phyloP scores from a whole-genome alignment of 768 basidiomycete species.

The Tylopilus balloui region DNA sequence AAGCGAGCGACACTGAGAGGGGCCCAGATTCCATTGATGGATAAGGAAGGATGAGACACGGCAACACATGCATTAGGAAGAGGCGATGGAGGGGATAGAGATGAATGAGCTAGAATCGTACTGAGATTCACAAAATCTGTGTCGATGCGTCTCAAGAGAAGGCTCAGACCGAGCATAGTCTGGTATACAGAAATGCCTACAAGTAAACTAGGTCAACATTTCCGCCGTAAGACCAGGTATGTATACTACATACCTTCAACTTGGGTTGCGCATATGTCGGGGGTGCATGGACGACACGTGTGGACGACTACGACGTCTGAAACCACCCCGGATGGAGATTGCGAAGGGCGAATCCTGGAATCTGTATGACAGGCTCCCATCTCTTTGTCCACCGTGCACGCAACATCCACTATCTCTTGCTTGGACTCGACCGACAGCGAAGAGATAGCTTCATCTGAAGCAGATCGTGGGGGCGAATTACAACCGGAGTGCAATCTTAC shows the following conservation, averaged over 20 bases:
- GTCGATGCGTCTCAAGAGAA: constrained; percentile 68
- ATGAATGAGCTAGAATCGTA: constrained; percentile 37
- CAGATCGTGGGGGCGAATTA: constrained; percentile 6
- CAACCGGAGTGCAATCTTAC: constrained; percentile 11
- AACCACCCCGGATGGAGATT: constrained; percentile 2
- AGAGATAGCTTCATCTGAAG: background rate
- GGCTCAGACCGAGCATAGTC: constrained; percentile 51
- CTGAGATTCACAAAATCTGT: constrained; percentile 76
- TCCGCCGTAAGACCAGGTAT: background rate
- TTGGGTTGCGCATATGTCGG: constrained; percentile 61
- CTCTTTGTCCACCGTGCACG: constrained; percentile 5
- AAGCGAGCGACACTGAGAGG: constrained; percentile 53
- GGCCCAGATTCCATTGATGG: constrained; percentile 64
- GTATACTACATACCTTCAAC: constrained; percentile 54
- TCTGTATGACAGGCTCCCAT: constrained; percentile 2
- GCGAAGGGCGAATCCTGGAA: background rate
- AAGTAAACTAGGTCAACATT: constrained; percentile 9
- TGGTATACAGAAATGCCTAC: constrained; percentile 74
- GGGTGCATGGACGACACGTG: constrained; percentile 60
- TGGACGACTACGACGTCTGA: constrained; percentile 48
- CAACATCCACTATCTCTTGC: constrained; percentile 3
- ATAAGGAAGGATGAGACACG: constrained; percentile 48
- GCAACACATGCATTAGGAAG: constrained; percentile 44
- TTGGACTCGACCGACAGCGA: background rate
- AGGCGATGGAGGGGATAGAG: constrained; percentile 30